Conservation (phyloP, 2,329 filamentous ascomycete species). For the Colletotrichum sp. region DNA sequence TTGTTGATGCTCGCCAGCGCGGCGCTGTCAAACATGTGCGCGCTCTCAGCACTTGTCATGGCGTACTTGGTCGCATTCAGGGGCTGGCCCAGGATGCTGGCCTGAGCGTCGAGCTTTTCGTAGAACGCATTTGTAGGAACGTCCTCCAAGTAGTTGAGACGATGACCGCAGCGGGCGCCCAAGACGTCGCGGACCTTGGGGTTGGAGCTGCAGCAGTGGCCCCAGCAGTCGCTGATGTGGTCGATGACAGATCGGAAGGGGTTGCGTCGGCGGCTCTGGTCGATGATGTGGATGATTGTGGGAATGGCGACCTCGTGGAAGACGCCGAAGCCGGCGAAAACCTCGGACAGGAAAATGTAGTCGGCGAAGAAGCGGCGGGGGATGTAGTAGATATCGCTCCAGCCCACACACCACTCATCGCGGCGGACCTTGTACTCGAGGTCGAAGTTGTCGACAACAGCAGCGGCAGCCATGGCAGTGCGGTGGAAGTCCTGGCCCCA, state of each 20-base stretch:
- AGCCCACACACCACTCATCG: conserved; percentile 34
- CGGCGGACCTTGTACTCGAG: conserved; percentile 25
- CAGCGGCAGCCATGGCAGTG: conserved; percentile 20
- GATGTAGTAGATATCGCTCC: conserved; percentile 39
- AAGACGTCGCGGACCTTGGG: conserved; percentile 21
- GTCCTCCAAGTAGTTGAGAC: conserved; percentile 22
- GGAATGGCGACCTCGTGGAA: conserved; percentile 37
- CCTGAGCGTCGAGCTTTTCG: conserved; percentile 19
- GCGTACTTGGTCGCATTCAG: conserved; percentile 22
- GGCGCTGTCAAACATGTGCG: conserved; percentile 16
- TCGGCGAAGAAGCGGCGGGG: conserved; percentile 36
- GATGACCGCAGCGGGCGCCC: conserved; percentile 22
- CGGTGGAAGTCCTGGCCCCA: conserved; percentile 24
- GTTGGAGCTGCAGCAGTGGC: conserved; percentile 23
- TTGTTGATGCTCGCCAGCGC: conserved; percentile 5
- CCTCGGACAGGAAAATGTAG: conserved; percentile 30
- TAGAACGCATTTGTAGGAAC: conserved; percentile 17
- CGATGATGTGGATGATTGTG: conserved; percentile 35
- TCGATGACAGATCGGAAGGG: conserved; percentile 18
- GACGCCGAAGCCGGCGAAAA: conserved; percentile 27
- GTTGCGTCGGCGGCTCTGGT: conserved; percentile 26
- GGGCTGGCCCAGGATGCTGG: conserved; percentile 8
- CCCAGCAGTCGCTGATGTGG: conserved; percentile 25
- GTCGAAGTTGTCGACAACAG: conserved; percentile 21
- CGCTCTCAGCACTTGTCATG: conserved; percentile 11